Conservation (phyloP, 805 yeast species). For the Hyphopichia homilentoma region DNA sequence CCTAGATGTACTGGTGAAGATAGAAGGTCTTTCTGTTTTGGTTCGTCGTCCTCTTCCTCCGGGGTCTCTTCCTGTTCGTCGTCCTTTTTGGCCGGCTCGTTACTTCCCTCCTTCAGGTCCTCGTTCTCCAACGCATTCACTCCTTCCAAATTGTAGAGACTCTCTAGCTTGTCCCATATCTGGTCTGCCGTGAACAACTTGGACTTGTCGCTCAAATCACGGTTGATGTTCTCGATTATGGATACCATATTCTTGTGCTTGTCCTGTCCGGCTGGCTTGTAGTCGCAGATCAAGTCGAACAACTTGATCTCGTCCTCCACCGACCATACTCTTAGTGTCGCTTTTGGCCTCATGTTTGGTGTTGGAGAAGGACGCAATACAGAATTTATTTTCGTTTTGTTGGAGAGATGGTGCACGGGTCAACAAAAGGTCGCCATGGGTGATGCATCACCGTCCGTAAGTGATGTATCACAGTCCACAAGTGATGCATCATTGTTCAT, state of each 20-base stretch:
- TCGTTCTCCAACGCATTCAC: slow-evolving; percentile 52
- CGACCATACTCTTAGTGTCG: slow-evolving; percentile 50
- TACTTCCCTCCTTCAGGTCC: too few species aligned
- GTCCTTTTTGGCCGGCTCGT: slow-evolving; percentile 13
- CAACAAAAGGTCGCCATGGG: too few species aligned
- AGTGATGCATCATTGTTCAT: too few species aligned
- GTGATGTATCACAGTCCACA: too few species aligned
- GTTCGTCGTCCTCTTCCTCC: slow-evolving; percentile 5
- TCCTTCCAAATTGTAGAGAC: slow-evolving; percentile 53
- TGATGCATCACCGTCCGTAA: too few species aligned
- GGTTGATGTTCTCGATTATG: slow-evolving; percentile 38
- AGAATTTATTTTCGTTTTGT: too few species aligned
- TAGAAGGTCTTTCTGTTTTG: too few species aligned
- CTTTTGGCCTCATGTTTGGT: too few species aligned
- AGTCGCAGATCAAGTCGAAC: slow-evolving; percentile 57
- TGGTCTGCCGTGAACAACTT: slow-evolving; percentile 42
- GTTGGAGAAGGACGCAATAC: too few species aligned
- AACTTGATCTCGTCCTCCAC: slow-evolving; percentile 59
- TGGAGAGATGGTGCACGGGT: too few species aligned
- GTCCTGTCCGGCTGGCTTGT: slow-evolving; percentile 63
- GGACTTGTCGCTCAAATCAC: slow-evolving; percentile 15
- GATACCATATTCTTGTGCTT: slow-evolving; percentile 41
- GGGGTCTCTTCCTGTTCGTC: slow-evolving; percentile 7
- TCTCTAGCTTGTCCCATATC: slow-evolving; percentile 53
- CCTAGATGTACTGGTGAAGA: too few species aligned